phyloP scores from a whole-genome alignment of 805 yeast genomes.

The Candida orba region DNA sequence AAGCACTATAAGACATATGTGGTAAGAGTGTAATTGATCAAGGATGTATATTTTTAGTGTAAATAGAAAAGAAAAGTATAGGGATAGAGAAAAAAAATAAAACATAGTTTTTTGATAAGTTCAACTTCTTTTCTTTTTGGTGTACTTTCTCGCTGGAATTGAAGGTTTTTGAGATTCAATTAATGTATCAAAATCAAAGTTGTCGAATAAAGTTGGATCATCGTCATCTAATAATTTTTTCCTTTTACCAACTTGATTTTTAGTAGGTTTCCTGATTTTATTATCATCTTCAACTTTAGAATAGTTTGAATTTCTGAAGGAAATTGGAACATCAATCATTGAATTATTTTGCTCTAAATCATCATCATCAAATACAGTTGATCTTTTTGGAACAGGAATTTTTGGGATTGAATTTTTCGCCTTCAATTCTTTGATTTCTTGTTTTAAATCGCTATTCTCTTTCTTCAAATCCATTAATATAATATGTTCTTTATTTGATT shows the following conservation, averaged over 20 bases:
- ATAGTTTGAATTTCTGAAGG: neutral
- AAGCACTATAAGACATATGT: neutral
- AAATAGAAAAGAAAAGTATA: neutral
- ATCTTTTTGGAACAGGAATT: too few species aligned
- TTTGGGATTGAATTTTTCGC: neutral
- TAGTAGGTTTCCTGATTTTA: neutral
- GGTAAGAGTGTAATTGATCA: too few species aligned
- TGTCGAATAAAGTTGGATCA: conserved; percentile 15
- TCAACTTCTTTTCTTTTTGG: conserved; percentile 18
- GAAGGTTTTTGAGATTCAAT: conserved; percentile 7
- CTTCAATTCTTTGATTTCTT: conserved; percentile 1
- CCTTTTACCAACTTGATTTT: conserved; percentile 11
- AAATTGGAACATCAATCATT: conserved; percentile 3
- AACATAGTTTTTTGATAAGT: neutral
- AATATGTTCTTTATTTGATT: neutral
- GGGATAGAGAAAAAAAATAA: neutral
- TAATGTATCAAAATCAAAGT: conserved; percentile 17
- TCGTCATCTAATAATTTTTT: conserved; percentile 28
- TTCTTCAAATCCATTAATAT: neutral
- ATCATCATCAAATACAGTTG: neutral
- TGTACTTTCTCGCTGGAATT: conserved; percentile 14
- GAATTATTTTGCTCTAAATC: neutral
- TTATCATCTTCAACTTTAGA: neutral
- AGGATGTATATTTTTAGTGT: neutral
- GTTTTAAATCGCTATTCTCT: neutral